phyloP scores from a whole-genome alignment of 208 protist species.

The Crithidia thermophila region DNA sequence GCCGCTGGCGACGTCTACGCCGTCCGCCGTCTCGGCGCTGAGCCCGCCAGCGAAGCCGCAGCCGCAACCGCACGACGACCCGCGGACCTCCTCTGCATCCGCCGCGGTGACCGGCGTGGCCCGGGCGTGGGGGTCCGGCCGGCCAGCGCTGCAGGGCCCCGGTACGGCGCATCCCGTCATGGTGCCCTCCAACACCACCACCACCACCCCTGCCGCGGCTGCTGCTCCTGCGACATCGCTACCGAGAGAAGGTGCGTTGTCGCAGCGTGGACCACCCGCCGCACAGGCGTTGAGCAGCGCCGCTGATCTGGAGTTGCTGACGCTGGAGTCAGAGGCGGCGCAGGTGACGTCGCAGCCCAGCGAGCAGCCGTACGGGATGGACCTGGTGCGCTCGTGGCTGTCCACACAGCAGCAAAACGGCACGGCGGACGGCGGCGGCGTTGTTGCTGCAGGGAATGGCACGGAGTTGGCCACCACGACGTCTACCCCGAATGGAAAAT shows the following conservation, averaged over 20 bases:
- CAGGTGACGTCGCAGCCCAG: conserved; percentile 30
- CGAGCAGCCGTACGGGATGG: conserved; percentile 51
- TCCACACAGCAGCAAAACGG: conserved; percentile 4
- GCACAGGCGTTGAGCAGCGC: no score
- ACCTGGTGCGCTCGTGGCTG: conserved; percentile 45
- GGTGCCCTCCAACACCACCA: neutral
- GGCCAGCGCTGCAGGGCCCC: neutral
- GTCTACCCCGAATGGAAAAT: no score
- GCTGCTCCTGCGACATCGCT: no score
- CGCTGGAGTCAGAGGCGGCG: conserved; percentile 1
- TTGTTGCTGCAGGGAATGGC: no score
- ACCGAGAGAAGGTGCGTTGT: neutral
- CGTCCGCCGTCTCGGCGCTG: no score
- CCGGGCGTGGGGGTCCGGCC: neutral
- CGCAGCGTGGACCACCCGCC: neutral
- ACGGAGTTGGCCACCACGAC: no score
- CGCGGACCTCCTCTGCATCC: no score
- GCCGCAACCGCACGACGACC: neutral
- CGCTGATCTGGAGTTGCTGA: conserved; percentile 14
- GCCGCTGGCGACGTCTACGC: no score
- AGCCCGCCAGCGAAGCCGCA: neutral
- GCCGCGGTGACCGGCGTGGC: neutral
- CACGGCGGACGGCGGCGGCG: neutral
- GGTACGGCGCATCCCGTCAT: neutral
- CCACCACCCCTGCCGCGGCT: neutral